Evolutionary conservation across 805 yeast species (phyloP), one percentile per base, ranked within the genome.

Genomic region (Candida cerambycidarum): DNA sequence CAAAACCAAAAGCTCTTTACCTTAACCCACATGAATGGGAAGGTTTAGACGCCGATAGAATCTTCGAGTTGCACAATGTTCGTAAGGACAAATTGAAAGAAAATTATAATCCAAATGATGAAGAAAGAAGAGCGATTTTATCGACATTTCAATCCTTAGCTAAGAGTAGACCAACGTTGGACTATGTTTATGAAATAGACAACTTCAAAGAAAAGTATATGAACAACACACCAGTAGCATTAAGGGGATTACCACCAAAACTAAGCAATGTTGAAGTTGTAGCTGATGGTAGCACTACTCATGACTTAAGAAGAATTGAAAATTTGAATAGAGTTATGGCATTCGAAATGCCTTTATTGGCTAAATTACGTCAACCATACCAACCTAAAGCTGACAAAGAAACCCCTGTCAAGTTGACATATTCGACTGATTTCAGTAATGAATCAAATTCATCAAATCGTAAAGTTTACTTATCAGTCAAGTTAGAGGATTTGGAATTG

Each of bases 311-410:
- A 57, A 83, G 79, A 50, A 81, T 79, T 53, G 81, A 95, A 52
- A 79, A 85, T 50, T 80, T 83, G 55, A 83, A 83, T 57, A 77
- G 97, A 54, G 73, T 88, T 33, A 88, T 95, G 9, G 97, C 97
- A 0, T 92, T 84, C 65, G 98, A 92, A 61, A 76, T 92, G 73
- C 99, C 99, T 5, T 76, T 80, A 43, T 73, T 93, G 50, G 81
- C 83, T 32, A 81, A 88, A 61, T 85, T 75, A 59, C 83, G 92
- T 53, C 80, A 84, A 62, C 75, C 73, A 46, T 90, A 86, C 67
- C 61, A 56, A 25, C 83, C 83, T 15, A 70, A 71, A 11, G 51
- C 71, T 5, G 51, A 53, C 9, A 58, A 55, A 13, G 67, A 71
- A 19, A 62, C 71, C 8, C 89, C 89, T 4, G 68, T 89, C 31